phyloP scores from a whole-genome alignment of 228 moss, liverwort and hornwort genomes.

The Sphagnum magellanicum region DNA sequence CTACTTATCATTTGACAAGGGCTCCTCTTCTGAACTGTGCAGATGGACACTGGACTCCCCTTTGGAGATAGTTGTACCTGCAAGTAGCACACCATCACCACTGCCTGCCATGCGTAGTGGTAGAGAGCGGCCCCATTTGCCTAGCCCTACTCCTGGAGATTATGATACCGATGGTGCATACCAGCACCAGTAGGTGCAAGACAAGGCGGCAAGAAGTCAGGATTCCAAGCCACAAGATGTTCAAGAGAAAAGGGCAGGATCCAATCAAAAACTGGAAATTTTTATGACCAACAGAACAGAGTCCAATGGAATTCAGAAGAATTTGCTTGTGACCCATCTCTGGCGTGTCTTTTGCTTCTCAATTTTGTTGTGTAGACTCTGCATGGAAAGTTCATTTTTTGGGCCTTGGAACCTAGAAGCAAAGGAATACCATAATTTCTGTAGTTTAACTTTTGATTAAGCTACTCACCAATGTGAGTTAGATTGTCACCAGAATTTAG shows the following conservation, averaged over 20 bases:
- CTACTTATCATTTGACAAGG: no score
- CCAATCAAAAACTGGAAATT: slow-evolving; percentile 8
- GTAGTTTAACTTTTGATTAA: no score
- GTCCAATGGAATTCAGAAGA: no score
- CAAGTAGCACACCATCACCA: slow-evolving; percentile 25
- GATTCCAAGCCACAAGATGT: slow-evolving; percentile 11
- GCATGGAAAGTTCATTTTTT: no score
- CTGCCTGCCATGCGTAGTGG: slow-evolving; percentile 17
- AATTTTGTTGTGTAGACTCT: no score
- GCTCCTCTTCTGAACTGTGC: neutral
- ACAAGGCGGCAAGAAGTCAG: slow-evolving; percentile 23
- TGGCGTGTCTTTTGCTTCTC: no score
- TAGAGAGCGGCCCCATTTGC: slow-evolving; percentile 13
- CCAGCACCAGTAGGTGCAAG: slow-evolving; percentile 23
- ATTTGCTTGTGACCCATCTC: no score
- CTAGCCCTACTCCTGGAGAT: slow-evolving; percentile 9
- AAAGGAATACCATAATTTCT: no score
- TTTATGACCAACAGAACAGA: slow-evolving; percentile 6
- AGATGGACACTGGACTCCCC: slow-evolving; percentile 37
- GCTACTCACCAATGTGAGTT: no score
- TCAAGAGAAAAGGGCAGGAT: slow-evolving; percentile 17
- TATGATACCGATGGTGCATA: neutral
- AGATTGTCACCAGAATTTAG: no score
- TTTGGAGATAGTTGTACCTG: slow-evolving; percentile 27
- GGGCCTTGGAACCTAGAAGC: no score